Conservation (phyloP, 192 early-diverging fungal species). For the Entomortierella lignicola region DNA sequence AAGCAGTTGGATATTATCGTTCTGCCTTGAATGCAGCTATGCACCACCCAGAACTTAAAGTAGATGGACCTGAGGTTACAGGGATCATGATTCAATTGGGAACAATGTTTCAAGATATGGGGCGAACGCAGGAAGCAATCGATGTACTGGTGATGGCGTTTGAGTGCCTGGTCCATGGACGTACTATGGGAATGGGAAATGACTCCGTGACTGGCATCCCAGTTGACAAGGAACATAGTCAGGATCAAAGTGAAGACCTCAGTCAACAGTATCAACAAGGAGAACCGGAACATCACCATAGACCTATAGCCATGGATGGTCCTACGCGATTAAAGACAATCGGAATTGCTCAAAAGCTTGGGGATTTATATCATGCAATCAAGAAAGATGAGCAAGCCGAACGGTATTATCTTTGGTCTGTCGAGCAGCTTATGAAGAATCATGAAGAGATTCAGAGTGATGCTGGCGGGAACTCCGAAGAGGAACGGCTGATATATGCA, state of each 20-base stretch:
- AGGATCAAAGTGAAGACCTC: background rate
- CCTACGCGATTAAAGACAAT: conserved; percentile 56
- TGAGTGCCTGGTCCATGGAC: conserved; percentile 49
- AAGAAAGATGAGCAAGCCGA: conserved; percentile 63
- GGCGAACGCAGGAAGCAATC: conserved; percentile 56
- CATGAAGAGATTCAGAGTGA: conserved; percentile 11
- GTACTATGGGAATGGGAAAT: conserved; percentile 35
- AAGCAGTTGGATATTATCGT: conserved; percentile 59
- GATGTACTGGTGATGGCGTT: conserved; percentile 60
- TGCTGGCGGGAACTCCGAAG: conserved; percentile 7
- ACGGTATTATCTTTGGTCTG: conserved; percentile 66
- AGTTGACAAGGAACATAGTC: background rate
- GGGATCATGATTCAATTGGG: conserved; percentile 72
- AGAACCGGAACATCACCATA: background rate
- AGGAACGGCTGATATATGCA: conserved; percentile 33
- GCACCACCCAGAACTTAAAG: conserved; percentile 53
- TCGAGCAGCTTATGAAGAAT: conserved; percentile 62
- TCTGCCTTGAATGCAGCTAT: conserved; percentile 59
- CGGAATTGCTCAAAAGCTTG: conserved; percentile 66
- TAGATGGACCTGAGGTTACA: conserved; percentile 60
- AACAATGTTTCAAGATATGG: conserved; percentile 58
- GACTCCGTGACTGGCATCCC: background rate
- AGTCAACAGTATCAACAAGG: background rate
- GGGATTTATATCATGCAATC: conserved; percentile 57
- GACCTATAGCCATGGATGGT: conserved; percentile 36